Base-by-base conservation (phyloP, 1,284 basidiomycete species). In the Athelia sp. region DNA sequence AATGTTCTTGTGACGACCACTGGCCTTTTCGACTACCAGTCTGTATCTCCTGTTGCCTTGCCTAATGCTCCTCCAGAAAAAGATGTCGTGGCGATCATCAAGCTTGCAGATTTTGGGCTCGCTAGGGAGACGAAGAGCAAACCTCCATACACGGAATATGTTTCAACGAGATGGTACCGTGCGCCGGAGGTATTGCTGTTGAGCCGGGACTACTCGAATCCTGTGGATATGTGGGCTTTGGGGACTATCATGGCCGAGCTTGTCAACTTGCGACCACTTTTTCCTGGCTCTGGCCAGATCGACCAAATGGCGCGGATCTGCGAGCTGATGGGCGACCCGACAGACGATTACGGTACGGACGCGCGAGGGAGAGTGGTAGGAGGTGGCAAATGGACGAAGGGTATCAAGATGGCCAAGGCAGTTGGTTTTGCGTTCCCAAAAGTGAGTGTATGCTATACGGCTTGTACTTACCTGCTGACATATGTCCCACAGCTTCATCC, bases 1-100 rank as follows among this genome's bases (percentile, higher is more conserved):
- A 99, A 99, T 62, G 84, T 99, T n/a, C 83, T 99, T 49, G 96
- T 99, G 60, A 99, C 97, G n/a, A 99, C 97, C 2, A 98, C 93
- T 10, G 97, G 97, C 21, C 79, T 98, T 46, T 88, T 89, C 57
- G 93, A 98, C 69, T 99, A 99, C 65, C 85, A 84, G n/a, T 80
- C 90, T 8, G 72, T 90, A 32, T 84, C 81, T 18, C 82, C 84
- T 17, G 55, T 74, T 35, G 78, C 82, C 11, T 69, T 75, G 24
- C 76, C 79, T 4, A 75, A 79, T 52, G 74, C 79, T 3, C 74
- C 82, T 24, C 74, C 81, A 44, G 93, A 98, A 62, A 90, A 87
- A 71, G 97, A 99, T 65, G 96, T 99, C 48, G 87, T 95, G 14
- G 93, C 95, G 44, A 93, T 98, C 61, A 89, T 99, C 70, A 99